Evolutionary conservation across 306 rosid genomes (phyloP).

Genomic region (Prunus campanulata): DNA sequence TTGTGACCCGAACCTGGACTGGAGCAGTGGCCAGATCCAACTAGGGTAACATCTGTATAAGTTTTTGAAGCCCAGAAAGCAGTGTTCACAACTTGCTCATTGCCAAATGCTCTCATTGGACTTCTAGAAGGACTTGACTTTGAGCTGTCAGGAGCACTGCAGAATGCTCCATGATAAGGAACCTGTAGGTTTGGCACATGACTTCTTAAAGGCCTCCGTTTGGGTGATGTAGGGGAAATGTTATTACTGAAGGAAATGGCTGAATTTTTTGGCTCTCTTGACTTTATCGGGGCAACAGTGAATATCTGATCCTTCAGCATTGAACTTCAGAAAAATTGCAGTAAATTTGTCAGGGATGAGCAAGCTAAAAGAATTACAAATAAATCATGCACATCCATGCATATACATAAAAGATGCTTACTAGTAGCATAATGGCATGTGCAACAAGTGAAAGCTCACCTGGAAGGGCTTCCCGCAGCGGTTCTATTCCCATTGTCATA

Average conservation of each 20-base stretch:
- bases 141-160: conserved; percentile 89
- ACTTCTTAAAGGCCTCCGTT: conserved; percentile 69
- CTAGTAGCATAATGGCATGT: conserved; percentile 16
- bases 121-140: conserved; percentile 76
- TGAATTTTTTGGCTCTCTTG: conserved; percentile 57
- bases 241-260: conserved; percentile 53
- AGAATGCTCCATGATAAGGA: conserved; percentile 77
- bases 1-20: conserved; percentile 99
- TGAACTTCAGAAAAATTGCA: conserved; percentile 44
- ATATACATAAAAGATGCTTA: conserved; percentile 19
- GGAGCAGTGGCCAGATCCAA: conserved; percentile 94
- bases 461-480: conserved; percentile 71
- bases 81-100: conserved; percentile 55
- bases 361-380: conserved; percentile 23
- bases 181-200: conserved; percentile 88
- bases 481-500: conserved; percentile 65
- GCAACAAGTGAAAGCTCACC: conserved; percentile 45
- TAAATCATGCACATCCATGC: conserved; percentile 21
- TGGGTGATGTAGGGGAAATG: conserved; percentile 59
- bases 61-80: conserved; percentile 54
- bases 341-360: conserved; percentile 36
- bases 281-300: conserved; percentile 41
- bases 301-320: conserved; percentile 69
- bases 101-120: conserved; percentile 53
- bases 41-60: conserved; percentile 44